Conservation (phyloP, 257 asterid species). For the Solanum microdontum region DNA sequence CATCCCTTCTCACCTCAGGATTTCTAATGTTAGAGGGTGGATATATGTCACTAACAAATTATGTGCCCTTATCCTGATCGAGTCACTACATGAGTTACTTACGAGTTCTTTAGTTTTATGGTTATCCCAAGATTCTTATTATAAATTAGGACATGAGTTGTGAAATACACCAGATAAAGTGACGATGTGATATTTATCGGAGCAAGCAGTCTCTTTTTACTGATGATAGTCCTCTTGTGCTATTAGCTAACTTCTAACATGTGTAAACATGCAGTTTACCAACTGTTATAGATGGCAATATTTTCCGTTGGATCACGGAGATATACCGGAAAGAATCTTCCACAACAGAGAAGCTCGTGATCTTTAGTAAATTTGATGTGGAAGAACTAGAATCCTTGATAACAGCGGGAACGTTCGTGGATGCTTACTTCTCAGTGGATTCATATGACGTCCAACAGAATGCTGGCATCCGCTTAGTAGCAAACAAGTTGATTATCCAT, state of each 20-base stretch:
- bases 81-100: not conserved
- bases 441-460: conserved; percentile 64
- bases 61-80: not conserved
- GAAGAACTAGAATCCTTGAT: conserved; percentile 42
- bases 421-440: conserved; percentile 67
- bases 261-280: conserved; percentile 50
- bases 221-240: not conserved
- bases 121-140: not conserved
- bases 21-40: not conserved
- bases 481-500: conserved; percentile 50
- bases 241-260: not conserved
- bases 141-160: not conserved
- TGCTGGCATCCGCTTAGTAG: conserved; percentile 79
- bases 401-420: conserved; percentile 48
- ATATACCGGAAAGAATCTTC: conserved; percentile 52
- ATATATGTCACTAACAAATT: not conserved
- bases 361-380: conserved; percentile 42
- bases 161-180: not conserved
- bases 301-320: conserved; percentile 47
- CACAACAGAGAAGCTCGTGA: conserved; percentile 33
- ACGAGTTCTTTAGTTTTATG: not conserved
- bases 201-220: not conserved
- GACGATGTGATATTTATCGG: not conserved
- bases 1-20: not conserved
- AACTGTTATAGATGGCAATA: conserved; percentile 42